A percentile compares a stretch with the other conserved stretches of the same genome.
Evolutionary conservation across 768 basidiomycete species (phyloP).

Genomic region (Paxillus involutus): DNA sequence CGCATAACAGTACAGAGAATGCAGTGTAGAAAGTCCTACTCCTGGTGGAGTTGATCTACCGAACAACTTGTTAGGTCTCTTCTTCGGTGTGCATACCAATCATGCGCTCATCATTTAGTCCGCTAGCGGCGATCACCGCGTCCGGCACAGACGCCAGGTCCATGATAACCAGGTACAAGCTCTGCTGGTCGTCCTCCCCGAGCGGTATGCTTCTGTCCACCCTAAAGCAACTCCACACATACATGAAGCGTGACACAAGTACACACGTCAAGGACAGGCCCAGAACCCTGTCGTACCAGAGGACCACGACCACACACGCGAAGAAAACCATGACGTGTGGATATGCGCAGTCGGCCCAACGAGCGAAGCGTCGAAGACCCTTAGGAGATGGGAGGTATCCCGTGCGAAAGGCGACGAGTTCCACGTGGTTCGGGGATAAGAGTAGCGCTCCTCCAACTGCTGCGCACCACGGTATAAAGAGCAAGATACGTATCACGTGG

Average conservation of each 20-base stretch:
- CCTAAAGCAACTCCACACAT: slow-evolving; percentile 28
- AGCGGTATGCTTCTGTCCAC: slow-evolving; percentile 25
- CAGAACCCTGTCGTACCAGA: slow-evolving; percentile 18
- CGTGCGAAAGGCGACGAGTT: slow-evolving; percentile 25
- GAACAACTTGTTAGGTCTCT: not conserved
- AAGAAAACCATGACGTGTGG: slow-evolving; percentile 36
- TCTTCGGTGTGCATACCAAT: not conserved
- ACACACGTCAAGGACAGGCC: slow-evolving; percentile 22
- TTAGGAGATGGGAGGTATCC: slow-evolving; percentile 29
- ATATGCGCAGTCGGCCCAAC: slow-evolving; percentile 36
- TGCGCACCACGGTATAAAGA: slow-evolving; percentile 38
- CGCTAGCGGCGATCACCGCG: not conserved
- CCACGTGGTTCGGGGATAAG: slow-evolving; percentile 27
- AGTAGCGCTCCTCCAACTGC: slow-evolving; percentile 33
- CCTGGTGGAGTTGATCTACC: not conserved
- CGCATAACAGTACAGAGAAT: not conserved
- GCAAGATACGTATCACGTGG: slow-evolving; percentile 12
- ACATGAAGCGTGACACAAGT: slow-evolving; percentile 20
- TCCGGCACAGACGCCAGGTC: slow-evolving; percentile 12
- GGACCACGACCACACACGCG: slow-evolving; percentile 12
- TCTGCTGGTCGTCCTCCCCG: slow-evolving; percentile 35
- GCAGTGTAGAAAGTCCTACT: no score
- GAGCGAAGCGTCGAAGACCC: slow-evolving; percentile 36
- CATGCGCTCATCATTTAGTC: not conserved
- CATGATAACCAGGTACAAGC: slow-evolving; percentile 29